Base-by-base conservation (phyloP, 495 filamentous ascomycete genomes). In the Coniosporium apollinis region DNA sequence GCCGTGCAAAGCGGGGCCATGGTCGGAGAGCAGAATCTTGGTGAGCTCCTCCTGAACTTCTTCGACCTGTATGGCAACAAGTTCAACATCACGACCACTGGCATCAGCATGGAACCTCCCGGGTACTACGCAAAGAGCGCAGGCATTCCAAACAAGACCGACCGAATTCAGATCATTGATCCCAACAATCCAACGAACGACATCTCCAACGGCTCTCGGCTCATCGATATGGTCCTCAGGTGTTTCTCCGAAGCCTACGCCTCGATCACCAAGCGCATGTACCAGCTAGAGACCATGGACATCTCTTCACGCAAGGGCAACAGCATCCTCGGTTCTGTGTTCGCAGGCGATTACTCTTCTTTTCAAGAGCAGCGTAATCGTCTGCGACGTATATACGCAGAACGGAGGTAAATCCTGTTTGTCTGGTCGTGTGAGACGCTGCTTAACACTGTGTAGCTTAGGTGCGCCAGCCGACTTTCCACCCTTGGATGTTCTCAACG, bases 181-280 rank as follows among this genome's bases (percentile, higher is more conserved):
- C 89, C 89, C 0, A 93, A 96, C 49, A 76, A 78, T 34, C 55
- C 66, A 0, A 57, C 59, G 11, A 94, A 94, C 47, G 84, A 96
- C 44, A 84, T 97, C 10, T 70, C 87, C 2, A 79, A 82, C 9
- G 83, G 83, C 1, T 83, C 82, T 2, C 65, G 54, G 22, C 74
- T 79, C 30, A 75, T 76, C 14, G 20, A 45, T 0, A 48, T 61
- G 11, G 79, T 97, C 22, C 57, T 79, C 28, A 39, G 57, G 4
- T 49, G 58, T 6, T 96, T 96, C 53, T 50, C 63, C 0, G 41
- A 72, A 1, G 81, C 85, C 0, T 69, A 74, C 42, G 33, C 55
- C 1, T 49, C 42, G 1, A 61, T 94, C 10, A 54, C 65, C 20
- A 34, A 55, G 2, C 69, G 69, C 2, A 76, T 94, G 72, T 67